Conservation (phyloP, 2,329 filamentous ascomycete genomes). For the Nemania sp. region DNA sequence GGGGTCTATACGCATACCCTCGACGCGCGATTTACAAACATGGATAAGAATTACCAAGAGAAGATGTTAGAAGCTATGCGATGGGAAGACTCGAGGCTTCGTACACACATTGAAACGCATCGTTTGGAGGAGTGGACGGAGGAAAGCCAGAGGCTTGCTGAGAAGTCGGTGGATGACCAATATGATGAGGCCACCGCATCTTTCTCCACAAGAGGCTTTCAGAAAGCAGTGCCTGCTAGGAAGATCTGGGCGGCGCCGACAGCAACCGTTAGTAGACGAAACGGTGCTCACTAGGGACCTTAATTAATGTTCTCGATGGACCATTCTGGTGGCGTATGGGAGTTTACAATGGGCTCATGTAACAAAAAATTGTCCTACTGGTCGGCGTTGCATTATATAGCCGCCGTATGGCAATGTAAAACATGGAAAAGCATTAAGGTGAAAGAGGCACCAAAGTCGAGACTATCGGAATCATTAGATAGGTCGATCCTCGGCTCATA, state of each 20-base stretch:
- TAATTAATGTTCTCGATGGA: slow-evolving; percentile 11
- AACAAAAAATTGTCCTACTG: slow-evolving; percentile 25
- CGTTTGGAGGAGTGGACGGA: slow-evolving; percentile 70
- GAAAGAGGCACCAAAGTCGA: slow-evolving; percentile 3
- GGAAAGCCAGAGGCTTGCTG: slow-evolving; percentile 36
- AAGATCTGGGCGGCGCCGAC: slow-evolving; percentile 23
- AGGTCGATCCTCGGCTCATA: too few relatives aligned
- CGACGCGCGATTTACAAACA: slow-evolving; percentile 60
- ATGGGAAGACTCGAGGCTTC: slow-evolving; percentile 69
- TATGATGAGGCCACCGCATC: slow-evolving; percentile 35
- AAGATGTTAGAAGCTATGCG: slow-evolving; percentile 73
- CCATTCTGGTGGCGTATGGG: slow-evolving; percentile 29
- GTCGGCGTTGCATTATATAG: slow-evolving; percentile 32
- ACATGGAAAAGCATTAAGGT: slow-evolving; percentile 28
- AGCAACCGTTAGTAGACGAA: slow-evolving; percentile 31
- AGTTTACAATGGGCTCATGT: slow-evolving; percentile 25
- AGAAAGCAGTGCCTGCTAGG: slow-evolving; percentile 7
- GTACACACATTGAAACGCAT: slow-evolving; percentile 66
- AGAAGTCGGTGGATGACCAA: slow-evolving; percentile 36
- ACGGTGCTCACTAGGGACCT: slow-evolving; percentile 31
- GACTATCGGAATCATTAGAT: slow-evolving; percentile 2
- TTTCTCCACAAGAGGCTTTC: slow-evolving; percentile 11
- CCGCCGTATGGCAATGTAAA: slow-evolving; percentile 25
- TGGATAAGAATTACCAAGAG: slow-evolving; percentile 65
- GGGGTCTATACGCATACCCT: slow-evolving; percentile 65